Evolutionary conservation across 805 yeast genomes (phyloP), one percentile per base, ranked within the genome.

Genomic region (Citeromyces matritensis): DNA sequence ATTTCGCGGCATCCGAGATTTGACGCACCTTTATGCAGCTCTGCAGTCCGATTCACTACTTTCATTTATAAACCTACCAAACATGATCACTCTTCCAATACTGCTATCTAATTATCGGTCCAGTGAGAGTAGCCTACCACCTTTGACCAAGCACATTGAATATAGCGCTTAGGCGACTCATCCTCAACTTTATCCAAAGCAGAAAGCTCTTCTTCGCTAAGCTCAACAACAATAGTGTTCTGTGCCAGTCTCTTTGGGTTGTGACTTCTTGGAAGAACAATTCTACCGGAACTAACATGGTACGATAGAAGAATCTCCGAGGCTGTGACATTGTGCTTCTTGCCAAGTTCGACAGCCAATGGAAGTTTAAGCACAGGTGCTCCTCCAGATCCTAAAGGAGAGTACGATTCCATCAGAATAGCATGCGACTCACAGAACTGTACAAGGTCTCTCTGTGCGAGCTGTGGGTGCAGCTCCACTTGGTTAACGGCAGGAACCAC

Each of bases 181-280:
- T 24, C 37, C n/a, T 62, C 62, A 24, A 40, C 17, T 21, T 46
- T 24, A 33, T 44, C 44, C 32, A 65, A 43, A 3, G 35, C 34
- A 0, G 35, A 36, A 23, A 64, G 38, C 9, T 65, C 71, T 8
- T 52, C 57, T 17, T 47, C 35, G 3, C 60, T 44, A 25, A 65
- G 42, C 3, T 48, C 45, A 4, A 67, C 61, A 24, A 49, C 40
- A 29, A 45, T 37, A 11, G 50, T 45, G 11, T 54, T 60, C 9
- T 43, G 40, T 36, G 48, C 57, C 33, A 83, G 67, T 48, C 94
- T 70, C 15, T 63, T 64, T 10, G 68, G 58, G 31, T 78, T 81
- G 10, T 73, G 60, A 1, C 94, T 75, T 55, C 86, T 71, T 29
- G 91, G 84, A 30, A 81, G 53, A 2, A 66, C 73, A 7, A 63